Percentiles rank a stretch among this genome's conserved stretches.
These are phyloP conservation scores for Colletotrichum tamarilloi DNA, from an alignment of 2,329 filamentous ascomycete species.

Conservation along the genomic window DNA sequence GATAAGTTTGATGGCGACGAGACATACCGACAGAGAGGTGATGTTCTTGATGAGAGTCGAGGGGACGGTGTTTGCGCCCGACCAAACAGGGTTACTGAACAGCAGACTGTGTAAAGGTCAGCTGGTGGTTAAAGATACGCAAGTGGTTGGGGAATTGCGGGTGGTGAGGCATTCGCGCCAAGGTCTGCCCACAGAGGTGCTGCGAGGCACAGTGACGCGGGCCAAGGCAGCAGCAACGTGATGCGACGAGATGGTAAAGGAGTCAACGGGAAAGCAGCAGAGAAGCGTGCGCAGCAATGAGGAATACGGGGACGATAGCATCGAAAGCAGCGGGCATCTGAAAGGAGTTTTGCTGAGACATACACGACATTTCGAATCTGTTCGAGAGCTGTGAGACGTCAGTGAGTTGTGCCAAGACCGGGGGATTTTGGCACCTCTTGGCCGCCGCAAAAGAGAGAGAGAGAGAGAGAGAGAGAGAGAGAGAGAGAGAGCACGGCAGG, in stretches of 20 bases:
- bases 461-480: slow-evolving; percentile 17
- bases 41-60: slow-evolving; percentile 68
- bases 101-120: slow-evolving; percentile 57
- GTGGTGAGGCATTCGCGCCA: slow-evolving; percentile 1
- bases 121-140: slow-evolving; percentile 2
- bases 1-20: background rate
- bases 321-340: slow-evolving; percentile 35
- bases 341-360: slow-evolving; percentile 40
- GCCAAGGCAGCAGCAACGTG: background rate
- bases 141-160: slow-evolving; percentile 10
- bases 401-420: slow-evolving; percentile 49
- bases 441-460: slow-evolving; percentile 34
- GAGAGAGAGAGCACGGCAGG: slow-evolving; percentile 8
- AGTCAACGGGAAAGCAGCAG: background rate
- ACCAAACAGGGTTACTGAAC: slow-evolving; percentile 69
- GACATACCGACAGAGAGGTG: slow-evolving; percentile 65
- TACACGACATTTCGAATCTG: slow-evolving; percentile 64
- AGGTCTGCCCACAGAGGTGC: slow-evolving; percentile 24
- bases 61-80: slow-evolving; percentile 59
- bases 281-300: background rate
- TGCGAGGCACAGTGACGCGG: slow-evolving; percentile 15
- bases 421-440: slow-evolving; percentile 42
- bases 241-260: background rate
- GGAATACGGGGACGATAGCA: slow-evolving; percentile 21
- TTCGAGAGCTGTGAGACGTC: slow-evolving; percentile 56